Conservation (phyloP, 2,329 filamentous ascomycete genomes). For the Trichocomaceae sp. region DNA sequence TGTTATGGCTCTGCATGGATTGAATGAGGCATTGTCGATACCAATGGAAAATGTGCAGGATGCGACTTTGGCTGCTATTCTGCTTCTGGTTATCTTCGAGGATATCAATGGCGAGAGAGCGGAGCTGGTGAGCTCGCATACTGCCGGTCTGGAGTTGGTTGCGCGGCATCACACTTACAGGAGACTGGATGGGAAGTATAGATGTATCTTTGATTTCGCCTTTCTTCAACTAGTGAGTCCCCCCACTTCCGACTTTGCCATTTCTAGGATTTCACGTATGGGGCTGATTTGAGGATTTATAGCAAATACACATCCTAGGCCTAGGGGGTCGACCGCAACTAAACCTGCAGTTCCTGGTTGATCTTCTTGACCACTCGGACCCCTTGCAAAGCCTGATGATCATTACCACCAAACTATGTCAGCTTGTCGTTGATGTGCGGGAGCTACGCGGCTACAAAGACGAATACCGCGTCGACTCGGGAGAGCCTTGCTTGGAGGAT, state of each 20-base stretch:
- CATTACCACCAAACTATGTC: slow-evolving; percentile 25
- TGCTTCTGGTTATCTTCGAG: slow-evolving; percentile 34
- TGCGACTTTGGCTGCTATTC: slow-evolving; percentile 33
- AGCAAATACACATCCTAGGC: slow-evolving; percentile 32
- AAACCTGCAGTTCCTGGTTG: slow-evolving; percentile 25
- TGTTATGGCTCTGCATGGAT: slow-evolving; percentile 26
- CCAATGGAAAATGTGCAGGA: slow-evolving; percentile 28
- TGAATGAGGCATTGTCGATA: slow-evolving; percentile 26
- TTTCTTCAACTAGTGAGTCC: slow-evolving; percentile 30
- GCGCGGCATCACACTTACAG: slow-evolving; percentile 28
- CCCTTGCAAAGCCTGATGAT: slow-evolving; percentile 28
- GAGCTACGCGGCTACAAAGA: not conserved
- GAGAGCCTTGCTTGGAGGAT: slow-evolving; percentile 4
- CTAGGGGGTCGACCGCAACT: slow-evolving; percentile 27
- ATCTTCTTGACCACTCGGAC: slow-evolving; percentile 22
- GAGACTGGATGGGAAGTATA: slow-evolving; percentile 25
- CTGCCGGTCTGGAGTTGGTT: slow-evolving; percentile 30
- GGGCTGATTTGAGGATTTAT: too few relatives aligned
- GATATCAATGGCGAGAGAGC: slow-evolving; percentile 33
- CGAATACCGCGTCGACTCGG: not conserved
- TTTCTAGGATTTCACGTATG: too few relatives aligned
- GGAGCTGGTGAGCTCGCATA: slow-evolving; percentile 31
- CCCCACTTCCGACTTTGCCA: too few relatives aligned
- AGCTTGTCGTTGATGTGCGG: slow-evolving; percentile 21
- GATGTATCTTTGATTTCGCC: slow-evolving; percentile 33